phyloP scores from a whole-genome alignment of 2,329 filamentous ascomycete species.

The Fusarium sterilihyphosum region DNA sequence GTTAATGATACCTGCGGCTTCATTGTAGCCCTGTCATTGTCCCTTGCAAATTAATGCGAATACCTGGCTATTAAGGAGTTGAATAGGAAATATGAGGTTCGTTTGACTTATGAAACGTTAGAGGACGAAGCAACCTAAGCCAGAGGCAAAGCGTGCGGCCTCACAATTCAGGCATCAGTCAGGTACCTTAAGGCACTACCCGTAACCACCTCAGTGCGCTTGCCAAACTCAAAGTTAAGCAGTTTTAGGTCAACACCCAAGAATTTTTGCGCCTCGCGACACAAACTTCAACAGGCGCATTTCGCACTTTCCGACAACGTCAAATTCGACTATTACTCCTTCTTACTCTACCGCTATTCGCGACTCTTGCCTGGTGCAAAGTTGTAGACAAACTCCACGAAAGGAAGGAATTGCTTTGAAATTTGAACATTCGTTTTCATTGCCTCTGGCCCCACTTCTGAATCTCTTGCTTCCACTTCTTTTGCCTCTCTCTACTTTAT shows the following conservation, averaged over 20 bases:
- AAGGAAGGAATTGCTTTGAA: constrained; percentile 45
- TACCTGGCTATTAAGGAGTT: constrained; percentile 15
- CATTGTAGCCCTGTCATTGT: neutral
- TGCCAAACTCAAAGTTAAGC: constrained; percentile 18
- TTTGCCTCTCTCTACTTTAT: constrained; percentile 29
- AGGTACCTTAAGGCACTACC: neutral
- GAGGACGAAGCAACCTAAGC: neutral
- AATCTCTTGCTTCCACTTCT: constrained; percentile 35
- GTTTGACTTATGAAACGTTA: constrained; percentile 22
- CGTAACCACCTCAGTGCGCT: neutral
- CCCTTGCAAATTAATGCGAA: constrained; percentile 27
- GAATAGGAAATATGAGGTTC: constrained; percentile 7
- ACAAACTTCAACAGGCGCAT: constrained; percentile 33
- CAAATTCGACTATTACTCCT: constrained; percentile 26
- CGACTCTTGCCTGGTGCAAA: constrained; percentile 54
- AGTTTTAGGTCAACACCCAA: constrained; percentile 41
- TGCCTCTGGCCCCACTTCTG: constrained; percentile 28
- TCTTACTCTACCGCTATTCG: neutral
- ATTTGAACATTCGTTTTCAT: constrained; percentile 26
- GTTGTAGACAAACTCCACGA: constrained; percentile 35
- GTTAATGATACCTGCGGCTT: constrained; percentile 2
- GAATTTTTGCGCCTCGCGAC: constrained; percentile 40
- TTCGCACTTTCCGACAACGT: constrained; percentile 35
- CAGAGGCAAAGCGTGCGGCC: neutral
- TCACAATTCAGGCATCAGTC: constrained; percentile 1